Evolutionary conservation across 495 filamentous ascomycete species (phyloP), one percentile per base, ranked within the genome.

Genomic region (Talaromyces stipitatus): DNA sequence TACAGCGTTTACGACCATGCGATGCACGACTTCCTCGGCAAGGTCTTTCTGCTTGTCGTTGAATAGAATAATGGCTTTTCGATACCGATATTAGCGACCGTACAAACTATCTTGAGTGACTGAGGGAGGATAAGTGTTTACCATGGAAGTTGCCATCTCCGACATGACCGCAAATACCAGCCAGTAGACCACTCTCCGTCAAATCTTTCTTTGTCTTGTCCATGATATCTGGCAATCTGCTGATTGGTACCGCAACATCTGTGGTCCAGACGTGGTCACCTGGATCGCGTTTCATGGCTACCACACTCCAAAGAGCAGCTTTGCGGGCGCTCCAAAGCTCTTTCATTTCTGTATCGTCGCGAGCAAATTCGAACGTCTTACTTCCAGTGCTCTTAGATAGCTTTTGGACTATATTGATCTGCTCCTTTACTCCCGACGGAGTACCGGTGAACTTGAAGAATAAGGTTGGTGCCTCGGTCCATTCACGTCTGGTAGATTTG

Each of bases 401-500:
- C 51, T 75, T 77, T 61, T 81, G 76, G 8, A 85, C 79, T 59
- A 83, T 71, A 24, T 64, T 56, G 29, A 86, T 76, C 61, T 86
- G 82, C 59, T 86, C 84, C 60, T 85, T 81, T 16, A 86, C 76
- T 0, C 70, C 71, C 1, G 64, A 65, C 0, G 80, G 75, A 1
- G 83, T 85, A n/a, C 84, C 84, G 0, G 78, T 72, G 59, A 87
- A 86, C 57, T 83, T 85, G 69, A 87, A 84, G 63, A 87, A 86
- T 5, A 87, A 69, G 8, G 84, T 86, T 2, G 84, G 83, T 1
- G 74, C 71, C 58, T 83, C 80, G 62, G 78, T 80, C 84, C 84
- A 87, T 36, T 69, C 64, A 26, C 79, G 77, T 45, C 67, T 68
- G 2, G 83, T 85, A 36, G 66, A 64, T 45, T 81, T 75, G 54